Percentiles rank a stretch among this genome's conserved stretches.
These are phyloP conservation scores for Tetrahymena elliotti DNA, from an alignment of 73 alveolate species.

Conservation along the genomic window DNA sequence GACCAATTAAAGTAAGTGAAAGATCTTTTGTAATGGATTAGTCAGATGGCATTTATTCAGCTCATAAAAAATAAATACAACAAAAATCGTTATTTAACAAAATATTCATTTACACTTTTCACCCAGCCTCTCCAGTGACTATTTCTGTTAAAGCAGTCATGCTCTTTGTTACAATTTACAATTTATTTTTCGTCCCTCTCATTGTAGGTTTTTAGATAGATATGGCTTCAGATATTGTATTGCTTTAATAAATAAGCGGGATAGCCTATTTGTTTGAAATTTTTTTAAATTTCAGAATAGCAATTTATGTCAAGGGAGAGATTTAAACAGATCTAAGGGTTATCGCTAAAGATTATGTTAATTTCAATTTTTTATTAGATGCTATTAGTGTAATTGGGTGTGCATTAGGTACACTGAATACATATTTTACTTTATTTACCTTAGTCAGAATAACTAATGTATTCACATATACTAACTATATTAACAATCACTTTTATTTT, in stretches of 20 bases:
- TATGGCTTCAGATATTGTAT: background rate
- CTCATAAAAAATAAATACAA: background rate
- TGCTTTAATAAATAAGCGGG: background rate
- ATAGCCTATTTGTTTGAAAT: background rate
- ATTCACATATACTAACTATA: background rate
- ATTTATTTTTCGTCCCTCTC: background rate
- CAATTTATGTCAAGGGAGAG: background rate
- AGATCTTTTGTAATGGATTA: background rate
- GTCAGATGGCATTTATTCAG: background rate
- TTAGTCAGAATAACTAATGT: background rate
- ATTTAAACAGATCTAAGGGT: background rate
- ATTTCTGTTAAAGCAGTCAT: background rate
- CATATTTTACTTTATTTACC: background rate
- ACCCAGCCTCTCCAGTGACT: background rate
- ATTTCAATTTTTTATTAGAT: background rate
- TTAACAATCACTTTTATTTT: background rate
- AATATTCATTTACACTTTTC: background rate
- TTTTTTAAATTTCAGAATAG: background rate
- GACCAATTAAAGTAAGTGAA: background rate
- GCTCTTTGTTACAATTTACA: background rate
- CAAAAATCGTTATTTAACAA: background rate
- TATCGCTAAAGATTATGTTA: background rate
- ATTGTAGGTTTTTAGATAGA: background rate
- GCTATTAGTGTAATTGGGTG: background rate
- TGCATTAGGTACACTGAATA: background rate